Percentiles rank a stretch among this genome's conserved stretches.
These are phyloP conservation scores for Hansenula sp. DNA, from an alignment of 1,139 yeast species.

Conservation along the genomic window DNA sequence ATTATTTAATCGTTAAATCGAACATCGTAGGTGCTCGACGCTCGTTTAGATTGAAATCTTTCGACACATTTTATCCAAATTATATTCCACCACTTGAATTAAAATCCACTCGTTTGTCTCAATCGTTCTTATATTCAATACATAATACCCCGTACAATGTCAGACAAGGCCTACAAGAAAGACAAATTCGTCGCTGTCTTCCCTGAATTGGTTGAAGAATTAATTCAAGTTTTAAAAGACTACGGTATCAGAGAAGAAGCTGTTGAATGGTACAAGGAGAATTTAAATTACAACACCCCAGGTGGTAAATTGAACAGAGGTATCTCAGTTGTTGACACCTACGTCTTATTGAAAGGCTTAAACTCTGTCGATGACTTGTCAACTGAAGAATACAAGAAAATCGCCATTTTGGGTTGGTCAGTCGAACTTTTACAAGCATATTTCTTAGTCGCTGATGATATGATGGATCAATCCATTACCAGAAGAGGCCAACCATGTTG, in stretches of 20 bases:
- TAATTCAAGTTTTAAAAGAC: slow-evolving; percentile 54
- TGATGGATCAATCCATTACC: slow-evolving; percentile 96
- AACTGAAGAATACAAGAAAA: slow-evolving; percentile 71
- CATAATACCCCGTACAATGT: slow-evolving; percentile 22
- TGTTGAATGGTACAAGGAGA: slow-evolving; percentile 75
- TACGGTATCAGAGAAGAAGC: slow-evolving; percentile 90
- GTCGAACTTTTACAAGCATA: slow-evolving; percentile 94
- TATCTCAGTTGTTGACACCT: slow-evolving; percentile 90
- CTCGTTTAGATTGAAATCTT: not conserved
- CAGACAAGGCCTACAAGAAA: slow-evolving; percentile 33
- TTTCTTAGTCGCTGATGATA: slow-evolving; percentile 96
- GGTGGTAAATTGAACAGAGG: slow-evolving; percentile 98
- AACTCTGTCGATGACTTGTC: slow-evolving; percentile 56
- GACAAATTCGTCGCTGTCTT: slow-evolving; percentile 70
- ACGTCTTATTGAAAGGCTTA: slow-evolving; percentile 68
- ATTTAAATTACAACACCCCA: slow-evolving; percentile 81
- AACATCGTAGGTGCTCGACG: not conserved
- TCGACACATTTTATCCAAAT: not conserved
- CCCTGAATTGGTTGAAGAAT: slow-evolving; percentile 75
- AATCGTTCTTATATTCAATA: not conserved
- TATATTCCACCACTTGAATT: not conserved
- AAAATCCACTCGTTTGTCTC: not conserved
- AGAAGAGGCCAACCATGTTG: slow-evolving; percentile 99
- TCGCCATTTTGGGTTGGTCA: slow-evolving; percentile 93
- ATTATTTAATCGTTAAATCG: not conserved